A percentile compares a stretch with the other conserved stretches of the same genome.
Evolutionary conservation across 2,329 filamentous ascomycete species (phyloP).

Genomic region (Domatiomyces globalis): DNA sequence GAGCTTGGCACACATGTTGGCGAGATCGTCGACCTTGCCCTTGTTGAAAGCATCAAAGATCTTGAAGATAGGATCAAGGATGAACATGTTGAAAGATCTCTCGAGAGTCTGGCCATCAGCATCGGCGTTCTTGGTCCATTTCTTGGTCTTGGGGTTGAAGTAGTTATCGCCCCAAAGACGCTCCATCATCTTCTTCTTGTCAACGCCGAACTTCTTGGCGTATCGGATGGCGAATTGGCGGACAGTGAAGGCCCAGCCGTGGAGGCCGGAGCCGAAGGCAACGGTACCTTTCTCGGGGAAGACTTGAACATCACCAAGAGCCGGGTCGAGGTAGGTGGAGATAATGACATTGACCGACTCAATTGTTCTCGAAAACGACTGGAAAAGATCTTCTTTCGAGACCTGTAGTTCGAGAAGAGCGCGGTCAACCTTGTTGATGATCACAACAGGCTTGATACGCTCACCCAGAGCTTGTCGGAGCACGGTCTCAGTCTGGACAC

Average conservation of each 20-base stretch:
- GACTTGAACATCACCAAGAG: constrained; percentile 94
- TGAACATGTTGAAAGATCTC: constrained; percentile 99
- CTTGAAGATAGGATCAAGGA: constrained; percentile 98
- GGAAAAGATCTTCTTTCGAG: constrained; percentile 97
- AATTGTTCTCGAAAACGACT: constrained; percentile 98
- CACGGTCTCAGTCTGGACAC: constrained; percentile 99
- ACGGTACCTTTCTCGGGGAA: constrained; percentile 96
- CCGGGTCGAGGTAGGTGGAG: constrained; percentile 95
- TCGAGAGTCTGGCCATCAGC: constrained; percentile 80
- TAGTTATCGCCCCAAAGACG: constrained; percentile 99
- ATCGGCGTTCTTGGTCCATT: constrained; percentile 84
- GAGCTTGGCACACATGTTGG: constrained; percentile 76
- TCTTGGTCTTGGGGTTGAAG: constrained; percentile 99
- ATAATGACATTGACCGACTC: constrained; percentile 99
- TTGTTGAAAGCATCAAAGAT: constrained; percentile 96
- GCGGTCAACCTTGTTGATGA: constrained; percentile 99
- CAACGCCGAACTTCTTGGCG: constrained; percentile 99
- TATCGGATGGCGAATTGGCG: constrained; percentile 93
- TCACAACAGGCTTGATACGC: constrained; percentile 98
- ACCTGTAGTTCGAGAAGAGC: constrained; percentile 98
- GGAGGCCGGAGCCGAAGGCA: constrained; percentile 97
- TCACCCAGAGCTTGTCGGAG: constrained; percentile 97
- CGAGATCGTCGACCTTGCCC: constrained; percentile 91
- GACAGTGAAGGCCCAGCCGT: constrained; percentile 99
- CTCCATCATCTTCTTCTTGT: constrained; percentile 99